Evolutionary conservation across 352 stramenopile genomes (phyloP), one percentile per base, ranked within the genome.

Genomic region (Globisporangium cederbergense): DNA sequence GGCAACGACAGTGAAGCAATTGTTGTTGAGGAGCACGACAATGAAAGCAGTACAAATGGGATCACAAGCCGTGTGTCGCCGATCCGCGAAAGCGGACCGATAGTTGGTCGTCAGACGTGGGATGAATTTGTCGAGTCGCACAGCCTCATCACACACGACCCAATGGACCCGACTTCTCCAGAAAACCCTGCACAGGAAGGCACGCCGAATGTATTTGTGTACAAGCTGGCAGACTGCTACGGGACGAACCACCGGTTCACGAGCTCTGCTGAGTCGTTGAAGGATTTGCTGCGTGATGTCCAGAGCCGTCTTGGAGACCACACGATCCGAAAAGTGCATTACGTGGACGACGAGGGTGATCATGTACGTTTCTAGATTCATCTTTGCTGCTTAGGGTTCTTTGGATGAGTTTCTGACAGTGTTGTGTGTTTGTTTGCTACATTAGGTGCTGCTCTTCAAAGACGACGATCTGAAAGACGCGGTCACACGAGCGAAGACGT

Each of bases 221-320:
- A 81, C 71, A 96, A 94, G 64, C 70, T 96, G 52, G 81, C 83
- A 3, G 87, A 96, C 61, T 88, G 78, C 52, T 89, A 90, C 40
- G 83, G 82, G 11, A 89, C 86, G 60, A 96, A 89, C 54, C 87
- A 96, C 34, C 85, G 87, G 2, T 96, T 96, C 62, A 94, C 85
- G 16, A 92, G 85, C 51, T 94, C 87, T 5, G 85, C 87, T 18
- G 77, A 87, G 58, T 89, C 79, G 14, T 59, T 96, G 13, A 83
- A 83, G 20, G 78, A 91, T 40, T 67, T 96, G 14, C 58, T 91
- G 25, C 71, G 75, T 22, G 80, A 94, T 54, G 83, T 96, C 0
- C 80, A 91, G 58, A 88, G 76, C 43, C 81, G 83, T 25, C 65
- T 93, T 1, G 87, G 86, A 6, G 84, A 92, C 60, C 74, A 88